phyloP scores from a whole-genome alignment of 306 rosid genomes.

The Cercis canadensis region DNA sequence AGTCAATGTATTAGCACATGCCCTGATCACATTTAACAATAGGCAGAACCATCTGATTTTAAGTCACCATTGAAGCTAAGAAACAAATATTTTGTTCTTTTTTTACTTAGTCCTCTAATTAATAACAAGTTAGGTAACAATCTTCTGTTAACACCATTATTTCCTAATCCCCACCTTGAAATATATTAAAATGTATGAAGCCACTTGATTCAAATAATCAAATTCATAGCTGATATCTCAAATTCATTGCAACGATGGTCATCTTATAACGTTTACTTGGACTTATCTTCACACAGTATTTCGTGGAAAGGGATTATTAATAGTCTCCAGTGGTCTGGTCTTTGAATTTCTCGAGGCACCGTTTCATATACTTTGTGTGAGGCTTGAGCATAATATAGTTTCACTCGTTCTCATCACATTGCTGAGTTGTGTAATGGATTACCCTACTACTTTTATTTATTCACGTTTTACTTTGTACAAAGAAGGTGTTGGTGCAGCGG shows the following conservation, averaged over 20 bases:
- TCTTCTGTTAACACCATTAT: not conserved
- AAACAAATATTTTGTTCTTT: no score
- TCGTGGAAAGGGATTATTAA: no score
- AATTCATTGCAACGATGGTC: conserved; percentile 4
- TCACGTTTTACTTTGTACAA: conserved; percentile 44
- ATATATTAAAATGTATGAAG: not conserved
- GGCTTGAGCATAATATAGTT: not conserved
- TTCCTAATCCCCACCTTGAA: not conserved
- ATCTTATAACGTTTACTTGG: not conserved
- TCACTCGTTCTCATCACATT: conserved; percentile 3
- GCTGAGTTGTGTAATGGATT: conserved; percentile 1
- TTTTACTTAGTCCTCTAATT: not conserved
- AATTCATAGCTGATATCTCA: conserved; percentile 11
- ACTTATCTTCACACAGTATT: no score
- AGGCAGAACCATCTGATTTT: no score
- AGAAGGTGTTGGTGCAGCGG: conserved; percentile 30
- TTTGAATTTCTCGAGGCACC: no score
- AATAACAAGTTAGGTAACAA: not conserved
- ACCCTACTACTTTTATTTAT: conserved; percentile 38
- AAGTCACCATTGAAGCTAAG: no score
- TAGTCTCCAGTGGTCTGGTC: conserved; percentile 10
- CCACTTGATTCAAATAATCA: conserved; percentile 6
- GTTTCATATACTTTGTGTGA: no score
- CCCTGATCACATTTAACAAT: no score
- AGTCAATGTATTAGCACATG: no score